A percentile compares a stretch with the other conserved stretches of the same genome.
phyloP scores from a whole-genome alignment of 176 grass and related monocot species.

The Leersia perrieri region DNA sequence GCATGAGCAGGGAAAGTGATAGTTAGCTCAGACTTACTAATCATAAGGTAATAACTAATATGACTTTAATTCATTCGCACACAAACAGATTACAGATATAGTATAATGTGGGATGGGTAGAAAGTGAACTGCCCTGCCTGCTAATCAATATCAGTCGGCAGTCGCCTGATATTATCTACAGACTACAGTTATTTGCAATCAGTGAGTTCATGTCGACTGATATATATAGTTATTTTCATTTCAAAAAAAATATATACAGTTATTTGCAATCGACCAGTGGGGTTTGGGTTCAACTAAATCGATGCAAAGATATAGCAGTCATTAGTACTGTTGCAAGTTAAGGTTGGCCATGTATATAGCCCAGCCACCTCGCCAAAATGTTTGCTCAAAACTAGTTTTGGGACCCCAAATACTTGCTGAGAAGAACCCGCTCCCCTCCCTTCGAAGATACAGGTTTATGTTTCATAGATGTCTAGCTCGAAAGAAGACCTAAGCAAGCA shows the following conservation, averaged over 20 bases:
- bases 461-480: not conserved
- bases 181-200: not conserved
- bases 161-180: not conserved
- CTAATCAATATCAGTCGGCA: not conserved
- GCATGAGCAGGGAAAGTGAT: constrained; percentile 29
- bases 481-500: not conserved
- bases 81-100: not conserved
- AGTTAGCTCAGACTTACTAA: constrained; percentile 41
- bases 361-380: not conserved
- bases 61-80: not conserved
- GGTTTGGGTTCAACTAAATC: too few relatives aligned
- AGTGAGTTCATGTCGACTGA: not conserved
- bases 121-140: not conserved
- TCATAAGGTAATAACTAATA: constrained; percentile 36
- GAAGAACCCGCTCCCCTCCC: not conserved
- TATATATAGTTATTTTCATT: not conserved
- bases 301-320: too few relatives aligned
- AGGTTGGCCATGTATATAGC: not conserved
- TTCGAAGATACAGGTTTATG: not conserved
- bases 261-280: not conserved
- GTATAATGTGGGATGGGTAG: not conserved
- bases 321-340: not conserved
- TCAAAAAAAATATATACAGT: too few relatives aligned
- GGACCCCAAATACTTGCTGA: not conserved
- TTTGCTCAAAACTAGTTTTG: not conserved